A percentile compares a stretch with the other conserved stretches of the same genome.
phyloP scores from a whole-genome alignment of 31 red algal genomes.

The Porphyra umbilicalis region DNA sequence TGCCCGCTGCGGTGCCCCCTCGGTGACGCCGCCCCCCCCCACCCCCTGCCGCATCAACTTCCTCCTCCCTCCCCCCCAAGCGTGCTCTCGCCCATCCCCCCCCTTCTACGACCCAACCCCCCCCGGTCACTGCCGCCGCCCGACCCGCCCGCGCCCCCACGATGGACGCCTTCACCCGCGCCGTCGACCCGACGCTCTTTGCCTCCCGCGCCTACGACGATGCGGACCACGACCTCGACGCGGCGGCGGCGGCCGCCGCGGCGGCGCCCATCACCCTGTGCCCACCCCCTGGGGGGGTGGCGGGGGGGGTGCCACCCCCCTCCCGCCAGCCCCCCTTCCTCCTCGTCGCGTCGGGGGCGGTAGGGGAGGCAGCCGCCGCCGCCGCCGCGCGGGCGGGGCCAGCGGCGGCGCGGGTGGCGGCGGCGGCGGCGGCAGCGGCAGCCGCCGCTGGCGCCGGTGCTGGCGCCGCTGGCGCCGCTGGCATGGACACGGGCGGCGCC shows the following conservation, averaged over 20 bases:
- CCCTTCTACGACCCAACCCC: not conserved
- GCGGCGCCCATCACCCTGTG: not conserved
- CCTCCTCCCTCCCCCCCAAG: not conserved
- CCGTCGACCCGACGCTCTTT: constrained; percentile 19
- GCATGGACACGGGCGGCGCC: not conserved
- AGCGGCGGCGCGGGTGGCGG: not conserved
- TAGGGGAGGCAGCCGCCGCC: not conserved
- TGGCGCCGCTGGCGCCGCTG: not conserved
- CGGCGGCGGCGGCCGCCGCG: constrained; percentile 13
- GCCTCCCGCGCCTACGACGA: constrained; percentile 27
- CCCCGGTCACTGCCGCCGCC: not conserved
- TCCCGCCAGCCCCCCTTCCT: not conserved
- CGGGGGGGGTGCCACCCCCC: not conserved
- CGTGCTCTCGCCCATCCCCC: too few relatives aligned
- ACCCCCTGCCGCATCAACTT: too few relatives aligned
- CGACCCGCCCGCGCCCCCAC: not conserved
- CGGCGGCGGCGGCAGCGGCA: not conserved
- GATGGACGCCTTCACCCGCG: constrained; percentile 18
- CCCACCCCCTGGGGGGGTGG: not conserved
- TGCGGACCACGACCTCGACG: constrained; percentile 11
- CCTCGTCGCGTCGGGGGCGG: not conserved
- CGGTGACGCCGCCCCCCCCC: not conserved
- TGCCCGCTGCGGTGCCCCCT: not conserved
- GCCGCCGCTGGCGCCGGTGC: not conserved
- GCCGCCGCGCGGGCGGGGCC: not conserved